Percentiles rank a stretch among this genome's conserved stretches.
Evolutionary conservation across 2,329 filamentous ascomycete genomes (phyloP).

Genomic region (Exophiala sp.): DNA sequence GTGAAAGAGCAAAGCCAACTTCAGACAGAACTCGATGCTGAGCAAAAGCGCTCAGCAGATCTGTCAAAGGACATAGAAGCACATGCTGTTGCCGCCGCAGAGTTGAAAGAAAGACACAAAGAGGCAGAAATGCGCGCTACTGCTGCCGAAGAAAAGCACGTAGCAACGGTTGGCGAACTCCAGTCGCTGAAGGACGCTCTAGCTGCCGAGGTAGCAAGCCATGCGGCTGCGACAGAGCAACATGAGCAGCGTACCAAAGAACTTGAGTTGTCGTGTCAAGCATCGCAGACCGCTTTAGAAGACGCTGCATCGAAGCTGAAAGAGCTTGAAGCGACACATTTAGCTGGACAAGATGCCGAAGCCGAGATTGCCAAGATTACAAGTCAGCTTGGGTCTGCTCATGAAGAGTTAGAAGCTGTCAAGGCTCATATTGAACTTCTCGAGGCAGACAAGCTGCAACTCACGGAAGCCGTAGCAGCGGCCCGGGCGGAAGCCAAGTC

Average conservation of each 20-base stretch:
- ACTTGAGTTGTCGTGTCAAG: conserved; percentile 10
- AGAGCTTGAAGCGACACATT: conserved; percentile 6
- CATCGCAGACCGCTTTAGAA: conserved; percentile 10
- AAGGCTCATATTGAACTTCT: conserved; percentile 47
- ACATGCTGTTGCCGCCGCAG: conserved; percentile 7
- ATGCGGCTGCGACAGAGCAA: conserved; percentile 8
- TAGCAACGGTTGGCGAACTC: conserved; percentile 7
- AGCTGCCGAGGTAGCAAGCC: conserved; percentile 2
- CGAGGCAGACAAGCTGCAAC: conserved; percentile 5
- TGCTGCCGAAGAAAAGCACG: conserved; percentile 9
- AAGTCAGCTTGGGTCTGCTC: not conserved
- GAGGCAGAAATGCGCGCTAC: conserved; percentile 2
- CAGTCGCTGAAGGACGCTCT: conserved; percentile 12
- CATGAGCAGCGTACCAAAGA: conserved; percentile 8
- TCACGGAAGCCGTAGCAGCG: conserved; percentile 1
- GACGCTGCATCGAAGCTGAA: conserved; percentile 10
- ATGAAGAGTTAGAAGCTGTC: conserved; percentile 39
- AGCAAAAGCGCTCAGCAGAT: conserved; percentile 1
- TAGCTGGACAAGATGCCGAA: not conserved
- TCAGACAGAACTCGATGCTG: conserved; percentile 8
- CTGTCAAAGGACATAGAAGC: conserved; percentile 11
- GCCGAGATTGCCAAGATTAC: conserved; percentile 3
- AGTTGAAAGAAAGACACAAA: conserved; percentile 9
- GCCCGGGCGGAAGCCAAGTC: not conserved
- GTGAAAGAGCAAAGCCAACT: conserved; percentile 7